Percentiles rank a stretch among this genome's conserved stretches.
These are phyloP conservation scores for Camelina neglecta DNA, from an alignment of 345 rosid species.

Conservation along the genomic window DNA sequence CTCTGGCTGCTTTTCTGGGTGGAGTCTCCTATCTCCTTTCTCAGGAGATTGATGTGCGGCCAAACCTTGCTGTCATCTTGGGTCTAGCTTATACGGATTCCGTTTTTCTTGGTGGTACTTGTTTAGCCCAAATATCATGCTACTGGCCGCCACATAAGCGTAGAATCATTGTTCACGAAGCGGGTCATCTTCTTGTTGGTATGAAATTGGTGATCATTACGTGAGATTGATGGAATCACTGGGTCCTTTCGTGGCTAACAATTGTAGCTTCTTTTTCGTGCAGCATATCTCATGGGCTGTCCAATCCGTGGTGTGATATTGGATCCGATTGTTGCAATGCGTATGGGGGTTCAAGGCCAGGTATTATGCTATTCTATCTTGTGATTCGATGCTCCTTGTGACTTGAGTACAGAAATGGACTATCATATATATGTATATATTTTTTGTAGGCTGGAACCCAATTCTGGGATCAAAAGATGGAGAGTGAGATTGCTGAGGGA, in stretches of 20 bases:
- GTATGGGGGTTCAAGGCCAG: conserved; percentile 97
- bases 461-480: conserved; percentile 95
- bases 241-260: conserved; percentile 13
- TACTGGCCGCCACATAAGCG: conserved; percentile 93
- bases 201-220: conserved; percentile 20
- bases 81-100: conserved; percentile 79
- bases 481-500: conserved; percentile 83
- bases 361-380: conserved; percentile 38
- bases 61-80: conserved; percentile 67
- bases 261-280: conserved; percentile 30
- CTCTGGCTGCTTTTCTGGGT: conserved; percentile 62
- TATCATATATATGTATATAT: not conserved
- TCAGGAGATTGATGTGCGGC: conserved; percentile 75
- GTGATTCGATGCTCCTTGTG: conserved; percentile 8
- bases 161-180: conserved; percentile 91
- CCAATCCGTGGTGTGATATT: conserved; percentile 93
- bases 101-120: conserved; percentile 78
- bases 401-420: conserved; percentile 9
- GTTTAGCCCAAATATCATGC: conserved; percentile 85
- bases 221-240: not conserved
- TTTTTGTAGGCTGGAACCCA: conserved; percentile 98
- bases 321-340: conserved; percentile 89
- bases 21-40: conserved; percentile 73
- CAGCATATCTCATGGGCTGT: conserved; percentile 97
- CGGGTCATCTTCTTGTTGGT: conserved; percentile 92